These are phyloP conservation scores for Stevia rebaudiana DNA, from an alignment of 140 eudicot species.

Conservation along the genomic window DNA sequence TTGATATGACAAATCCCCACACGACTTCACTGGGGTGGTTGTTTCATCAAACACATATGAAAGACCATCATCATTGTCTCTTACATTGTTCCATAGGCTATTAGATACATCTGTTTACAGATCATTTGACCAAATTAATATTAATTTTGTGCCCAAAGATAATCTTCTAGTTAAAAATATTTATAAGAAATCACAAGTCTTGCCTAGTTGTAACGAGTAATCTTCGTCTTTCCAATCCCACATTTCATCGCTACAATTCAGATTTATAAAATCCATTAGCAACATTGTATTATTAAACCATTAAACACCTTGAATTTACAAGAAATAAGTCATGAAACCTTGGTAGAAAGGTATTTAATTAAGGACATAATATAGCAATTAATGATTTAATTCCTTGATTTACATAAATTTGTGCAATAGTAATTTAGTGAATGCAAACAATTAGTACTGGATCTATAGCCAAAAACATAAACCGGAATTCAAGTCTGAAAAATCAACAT, in stretches of 20 bases:
- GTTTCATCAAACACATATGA: constrained; percentile 55
- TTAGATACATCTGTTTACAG: constrained; percentile 41
- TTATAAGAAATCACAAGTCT: constrained; percentile 23
- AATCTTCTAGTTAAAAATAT: background rate
- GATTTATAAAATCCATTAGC: background rate
- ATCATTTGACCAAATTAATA: constrained; percentile 6
- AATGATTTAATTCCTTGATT: constrained; percentile 22
- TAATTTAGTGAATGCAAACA: constrained; percentile 17
- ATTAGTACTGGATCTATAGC: constrained; percentile 28
- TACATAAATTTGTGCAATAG: background rate
- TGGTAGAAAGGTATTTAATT: background rate
- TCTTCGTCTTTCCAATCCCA: constrained; percentile 66
- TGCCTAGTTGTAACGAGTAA: constrained; percentile 43
- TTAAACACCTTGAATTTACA: background rate
- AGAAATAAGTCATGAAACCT: background rate
- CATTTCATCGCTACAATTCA: constrained; percentile 39
- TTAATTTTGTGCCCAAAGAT: background rate
- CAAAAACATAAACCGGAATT: constrained; percentile 19
- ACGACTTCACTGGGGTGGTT: constrained; percentile 77
- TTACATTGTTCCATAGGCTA: constrained; percentile 45
- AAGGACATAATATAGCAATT: constrained; percentile 9
- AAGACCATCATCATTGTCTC: constrained; percentile 40
- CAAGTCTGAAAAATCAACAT: constrained; percentile 19
- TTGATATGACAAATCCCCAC: constrained; percentile 70
- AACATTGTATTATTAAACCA: background rate